phyloP scores from a whole-genome alignment of 768 basidiomycete species.

The Suillus subaureus region DNA sequence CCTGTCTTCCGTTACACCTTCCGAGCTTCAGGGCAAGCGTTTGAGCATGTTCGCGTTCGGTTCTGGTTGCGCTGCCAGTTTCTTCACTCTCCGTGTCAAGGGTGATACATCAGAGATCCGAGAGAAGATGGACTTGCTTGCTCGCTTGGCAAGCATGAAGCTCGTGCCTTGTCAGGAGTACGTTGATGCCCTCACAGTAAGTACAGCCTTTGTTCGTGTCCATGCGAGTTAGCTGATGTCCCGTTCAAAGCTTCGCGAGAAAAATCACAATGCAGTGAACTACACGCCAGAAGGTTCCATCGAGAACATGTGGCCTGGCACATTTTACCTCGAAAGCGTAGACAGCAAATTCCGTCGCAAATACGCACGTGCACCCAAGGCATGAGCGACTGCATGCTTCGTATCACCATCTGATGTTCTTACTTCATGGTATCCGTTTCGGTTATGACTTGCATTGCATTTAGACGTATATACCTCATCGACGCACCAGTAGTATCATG shows the following conservation, averaged over 20 bases:
- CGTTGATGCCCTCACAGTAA: slow-evolving; percentile 75
- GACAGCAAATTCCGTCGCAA: slow-evolving; percentile 92
- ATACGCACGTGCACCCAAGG: slow-evolving; percentile 57
- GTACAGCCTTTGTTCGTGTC: slow-evolving; percentile 26
- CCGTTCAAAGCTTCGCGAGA: slow-evolving; percentile 80
- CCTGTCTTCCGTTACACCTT: slow-evolving; percentile 70
- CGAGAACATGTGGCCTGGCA: slow-evolving; percentile 92
- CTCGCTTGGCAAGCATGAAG: slow-evolving; percentile 81
- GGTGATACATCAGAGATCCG: slow-evolving; percentile 84
- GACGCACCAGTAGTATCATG: neutral
- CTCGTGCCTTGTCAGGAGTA: slow-evolving; percentile 93
- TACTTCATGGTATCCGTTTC: slow-evolving; percentile 1
- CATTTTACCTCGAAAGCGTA: slow-evolving; percentile 89
- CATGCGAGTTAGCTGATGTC: neutral
- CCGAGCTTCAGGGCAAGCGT: slow-evolving; percentile 77
- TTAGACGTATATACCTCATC: slow-evolving; percentile 10
- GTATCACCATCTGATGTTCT: neutral
- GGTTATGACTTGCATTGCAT: slow-evolving; percentile 1
- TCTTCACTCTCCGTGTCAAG: slow-evolving; percentile 87
- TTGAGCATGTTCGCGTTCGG: slow-evolving; percentile 97
- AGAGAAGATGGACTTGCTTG: slow-evolving; percentile 78
- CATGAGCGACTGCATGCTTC: slow-evolving; percentile 10
- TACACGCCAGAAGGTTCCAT: slow-evolving; percentile 86
- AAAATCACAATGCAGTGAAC: slow-evolving; percentile 89
- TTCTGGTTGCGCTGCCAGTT: slow-evolving; percentile 90